Percentiles rank a stretch among this genome's conserved stretches.
phyloP scores from a whole-genome alignment of 83 land plant genomes.

The Diphasiastrum complanatum region DNA sequence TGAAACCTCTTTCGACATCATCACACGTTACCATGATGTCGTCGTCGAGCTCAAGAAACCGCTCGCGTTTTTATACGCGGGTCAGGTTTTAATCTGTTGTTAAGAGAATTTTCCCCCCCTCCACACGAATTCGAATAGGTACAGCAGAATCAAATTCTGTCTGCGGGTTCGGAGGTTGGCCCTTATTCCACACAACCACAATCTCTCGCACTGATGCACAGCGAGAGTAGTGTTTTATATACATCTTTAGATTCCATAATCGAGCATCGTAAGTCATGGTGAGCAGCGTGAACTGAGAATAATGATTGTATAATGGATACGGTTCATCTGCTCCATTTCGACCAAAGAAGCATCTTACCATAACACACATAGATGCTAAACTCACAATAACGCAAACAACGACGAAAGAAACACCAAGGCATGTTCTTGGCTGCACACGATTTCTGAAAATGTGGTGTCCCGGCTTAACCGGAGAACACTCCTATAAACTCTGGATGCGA shows the following conservation, averaged over 20 bases:
- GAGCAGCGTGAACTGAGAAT: slow-evolving; percentile 81
- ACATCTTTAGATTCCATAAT: slow-evolving; percentile 81
- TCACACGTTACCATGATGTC: too few species aligned
- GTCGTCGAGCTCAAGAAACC: too few species aligned
- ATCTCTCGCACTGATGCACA: slow-evolving; percentile 80
- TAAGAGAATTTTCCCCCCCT: too few species aligned
- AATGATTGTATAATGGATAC: slow-evolving; percentile 57
- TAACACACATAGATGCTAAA: slow-evolving; percentile 45
- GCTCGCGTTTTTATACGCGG: too few species aligned
- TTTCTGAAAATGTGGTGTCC: slow-evolving; percentile 29
- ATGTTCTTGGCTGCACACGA: slow-evolving; percentile 47
- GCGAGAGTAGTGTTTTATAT: slow-evolving; percentile 78
- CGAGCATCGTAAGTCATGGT: slow-evolving; percentile 94
- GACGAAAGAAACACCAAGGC: slow-evolving; percentile 36
- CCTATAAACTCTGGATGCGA: slow-evolving; percentile 41
- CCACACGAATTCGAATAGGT: too few species aligned
- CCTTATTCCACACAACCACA: too few species aligned
- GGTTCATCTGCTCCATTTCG: slow-evolving; percentile 84
- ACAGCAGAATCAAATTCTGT: too few species aligned
- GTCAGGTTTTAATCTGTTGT: too few species aligned
- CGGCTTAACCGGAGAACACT: slow-evolving; percentile 46
- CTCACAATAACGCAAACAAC: slow-evolving; percentile 29
- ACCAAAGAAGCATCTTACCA: slow-evolving; percentile 53
- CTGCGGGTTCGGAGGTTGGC: too few species aligned
- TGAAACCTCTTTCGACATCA: too few species aligned